Conservation (phyloP, 1,139 yeast genomes). For the Zygosaccharomyces sapae region DNA sequence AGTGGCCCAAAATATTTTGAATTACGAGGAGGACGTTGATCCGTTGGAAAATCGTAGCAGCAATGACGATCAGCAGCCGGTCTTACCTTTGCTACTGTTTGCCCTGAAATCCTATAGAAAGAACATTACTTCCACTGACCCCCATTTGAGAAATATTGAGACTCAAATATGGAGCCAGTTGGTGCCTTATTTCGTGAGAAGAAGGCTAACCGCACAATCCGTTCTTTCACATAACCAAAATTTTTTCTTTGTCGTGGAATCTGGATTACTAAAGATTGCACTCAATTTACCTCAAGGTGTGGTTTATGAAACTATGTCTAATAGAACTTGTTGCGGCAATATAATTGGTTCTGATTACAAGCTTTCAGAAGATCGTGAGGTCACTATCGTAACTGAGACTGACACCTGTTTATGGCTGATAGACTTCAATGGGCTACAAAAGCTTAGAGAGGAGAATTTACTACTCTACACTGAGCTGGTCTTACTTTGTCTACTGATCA, state of each 20-base stretch:
- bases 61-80: slow-evolving; percentile 28
- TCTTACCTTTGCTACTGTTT: slow-evolving; percentile 29
- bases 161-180: slow-evolving; percentile 30
- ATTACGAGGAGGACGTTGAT: slow-evolving; percentile 34
- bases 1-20: slow-evolving; percentile 37
- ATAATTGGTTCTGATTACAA: slow-evolving; percentile 25
- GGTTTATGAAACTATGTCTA: slow-evolving; percentile 71
- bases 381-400: slow-evolving; percentile 40
- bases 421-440: slow-evolving; percentile 44
- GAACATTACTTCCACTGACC: slow-evolving; percentile 37
- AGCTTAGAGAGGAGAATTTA: slow-evolving; percentile 40
- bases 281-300: slow-evolving; percentile 53
- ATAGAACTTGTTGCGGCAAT: slow-evolving; percentile 84
- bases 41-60: slow-evolving; percentile 43
- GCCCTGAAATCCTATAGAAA: slow-evolving; percentile 33
- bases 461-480: slow-evolving; percentile 65
- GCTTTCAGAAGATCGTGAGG: slow-evolving; percentile 21
- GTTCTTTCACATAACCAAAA: slow-evolving; percentile 25
- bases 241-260: slow-evolving; percentile 66
- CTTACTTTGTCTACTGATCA: slow-evolving; percentile 58
- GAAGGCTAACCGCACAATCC: slow-evolving; percentile 22
- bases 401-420: slow-evolving; percentile 75
- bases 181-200: slow-evolving; percentile 27
- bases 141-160: slow-evolving; percentile 22
- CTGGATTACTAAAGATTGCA: slow-evolving; percentile 67